Percentiles rank a stretch among this genome's conserved stretches.
Conservation (phyloP, 495 filamentous ascomycete species). For the Xylaria cubensis region DNA sequence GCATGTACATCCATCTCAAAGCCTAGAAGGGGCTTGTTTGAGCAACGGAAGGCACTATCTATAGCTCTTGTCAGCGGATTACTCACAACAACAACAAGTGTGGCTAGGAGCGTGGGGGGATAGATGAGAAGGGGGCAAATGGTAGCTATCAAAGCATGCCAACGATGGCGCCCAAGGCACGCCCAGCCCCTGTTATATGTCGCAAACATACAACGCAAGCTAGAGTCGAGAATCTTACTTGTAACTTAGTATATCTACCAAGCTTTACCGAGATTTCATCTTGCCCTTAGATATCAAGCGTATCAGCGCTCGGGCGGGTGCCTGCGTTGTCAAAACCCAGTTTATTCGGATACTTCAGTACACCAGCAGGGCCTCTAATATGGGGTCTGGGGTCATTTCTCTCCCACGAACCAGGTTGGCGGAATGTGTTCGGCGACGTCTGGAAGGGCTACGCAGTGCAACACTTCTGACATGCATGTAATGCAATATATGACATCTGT, state of each 20-base stretch:
- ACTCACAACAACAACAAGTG: conserved; percentile 10
- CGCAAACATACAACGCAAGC: conserved; percentile 15
- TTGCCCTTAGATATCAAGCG: not conserved
- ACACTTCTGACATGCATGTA: conserved; percentile 26
- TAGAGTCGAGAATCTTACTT: not conserved
- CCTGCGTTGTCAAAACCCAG: not conserved
- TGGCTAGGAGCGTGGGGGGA: conserved; percentile 4
- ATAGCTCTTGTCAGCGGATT: conserved; percentile 2
- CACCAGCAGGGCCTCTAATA: not conserved
- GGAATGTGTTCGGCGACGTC: conserved; percentile 22
- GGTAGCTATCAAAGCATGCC: conserved; percentile 6
- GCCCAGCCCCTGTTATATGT: conserved; percentile 15
- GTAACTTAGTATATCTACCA: not conserved
- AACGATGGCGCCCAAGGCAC: conserved; percentile 23
- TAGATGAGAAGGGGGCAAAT: conserved; percentile 7
- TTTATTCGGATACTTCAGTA: not conserved
- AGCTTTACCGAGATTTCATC: conserved; percentile 12
- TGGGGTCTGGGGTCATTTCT: not conserved
- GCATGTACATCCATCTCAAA: conserved; percentile 13
- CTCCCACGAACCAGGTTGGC: conserved; percentile 24
- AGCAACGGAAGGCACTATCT: conserved; percentile 4
- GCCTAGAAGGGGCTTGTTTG: conserved; percentile 6
- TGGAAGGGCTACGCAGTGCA: conserved; percentile 21
- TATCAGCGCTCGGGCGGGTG: not conserved
- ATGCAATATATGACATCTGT: conserved; percentile 17